phyloP scores from a whole-genome alignment of 2,329 filamentous ascomycete species.

The Phoma herbarum region DNA sequence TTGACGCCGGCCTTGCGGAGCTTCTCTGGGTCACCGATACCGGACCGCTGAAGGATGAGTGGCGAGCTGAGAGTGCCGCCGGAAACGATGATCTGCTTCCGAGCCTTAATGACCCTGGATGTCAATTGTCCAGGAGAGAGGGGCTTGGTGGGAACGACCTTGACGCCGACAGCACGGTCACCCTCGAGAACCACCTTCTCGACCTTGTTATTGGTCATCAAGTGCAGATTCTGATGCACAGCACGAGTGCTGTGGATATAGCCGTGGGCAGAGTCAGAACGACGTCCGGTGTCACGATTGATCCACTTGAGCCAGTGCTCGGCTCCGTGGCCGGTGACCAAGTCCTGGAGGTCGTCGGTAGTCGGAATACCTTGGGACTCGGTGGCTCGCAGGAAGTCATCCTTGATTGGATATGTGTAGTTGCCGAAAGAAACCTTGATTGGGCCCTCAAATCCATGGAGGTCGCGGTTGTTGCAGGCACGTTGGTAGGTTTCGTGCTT shows the following conservation, averaged over 20 bases:
- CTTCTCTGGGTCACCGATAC: constrained; percentile 77
- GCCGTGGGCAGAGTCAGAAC: constrained; percentile 78
- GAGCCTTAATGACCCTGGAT: constrained; percentile 69
- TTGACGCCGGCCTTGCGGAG: constrained; percentile 73
- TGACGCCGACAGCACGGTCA: constrained; percentile 74
- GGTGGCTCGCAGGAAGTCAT: constrained; percentile 77
- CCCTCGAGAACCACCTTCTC: constrained; percentile 79
- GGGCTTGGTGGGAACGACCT: constrained; percentile 75
- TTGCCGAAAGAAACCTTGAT: constrained; percentile 84
- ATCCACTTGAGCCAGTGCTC: constrained; percentile 91
- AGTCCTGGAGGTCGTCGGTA: constrained; percentile 79
- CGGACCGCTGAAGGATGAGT: constrained; percentile 77
- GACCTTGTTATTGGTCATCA: constrained; percentile 78
- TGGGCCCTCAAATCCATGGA: constrained; percentile 80
- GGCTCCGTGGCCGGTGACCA: constrained; percentile 72
- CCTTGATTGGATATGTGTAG: constrained; percentile 82
- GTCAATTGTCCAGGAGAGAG: constrained; percentile 63
- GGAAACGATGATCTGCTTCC: constrained; percentile 77
- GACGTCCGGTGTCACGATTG: constrained; percentile 73
- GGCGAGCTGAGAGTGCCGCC: constrained; percentile 78
- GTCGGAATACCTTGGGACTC: constrained; percentile 78
- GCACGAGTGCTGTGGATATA: constrained; percentile 80
- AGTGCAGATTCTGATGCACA: constrained; percentile 73
- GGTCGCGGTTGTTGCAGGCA: constrained; percentile 62
- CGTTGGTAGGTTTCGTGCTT: constrained; percentile 82